Percentiles rank a stretch among this genome's conserved stretches.
phyloP scores from a whole-genome alignment of 2,329 filamentous ascomycete species.

The Fusarium incarnatum region DNA sequence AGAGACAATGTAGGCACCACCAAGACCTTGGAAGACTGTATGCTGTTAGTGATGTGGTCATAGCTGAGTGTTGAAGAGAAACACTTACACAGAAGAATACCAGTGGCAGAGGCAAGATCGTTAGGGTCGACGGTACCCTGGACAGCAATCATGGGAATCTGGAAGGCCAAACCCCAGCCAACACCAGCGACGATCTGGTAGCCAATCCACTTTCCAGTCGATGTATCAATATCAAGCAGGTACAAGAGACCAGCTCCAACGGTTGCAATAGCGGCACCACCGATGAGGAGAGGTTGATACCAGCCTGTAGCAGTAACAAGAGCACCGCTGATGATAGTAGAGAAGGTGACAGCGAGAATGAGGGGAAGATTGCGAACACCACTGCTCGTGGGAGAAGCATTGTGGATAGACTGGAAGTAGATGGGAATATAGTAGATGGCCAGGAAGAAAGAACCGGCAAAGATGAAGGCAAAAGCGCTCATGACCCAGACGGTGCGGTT shows the following conservation, averaged over 20 bases:
- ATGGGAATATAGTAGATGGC: constrained; percentile 62
- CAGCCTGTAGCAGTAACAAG: constrained; percentile 55
- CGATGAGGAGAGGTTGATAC: constrained; percentile 60
- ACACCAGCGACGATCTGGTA: constrained; percentile 65
- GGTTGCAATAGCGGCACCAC: constrained; percentile 57
- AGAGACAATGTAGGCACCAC: constrained; percentile 63
- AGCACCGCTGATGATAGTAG: constrained; percentile 55
- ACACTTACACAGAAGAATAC: constrained; percentile 58
- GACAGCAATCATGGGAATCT: constrained; percentile 64
- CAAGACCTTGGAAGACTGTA: constrained; percentile 61
- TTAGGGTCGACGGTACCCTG: constrained; percentile 55
- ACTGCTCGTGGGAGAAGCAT: constrained; percentile 53
- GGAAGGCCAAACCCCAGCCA: constrained; percentile 59
- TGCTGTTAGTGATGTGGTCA: constrained; percentile 25
- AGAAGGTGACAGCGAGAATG: constrained; percentile 58
- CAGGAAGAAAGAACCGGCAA: constrained; percentile 58
- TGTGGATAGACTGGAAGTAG: constrained; percentile 59
- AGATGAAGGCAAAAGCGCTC: constrained; percentile 56
- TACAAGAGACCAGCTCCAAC: constrained; percentile 59
- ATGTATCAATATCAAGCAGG: constrained; percentile 53
- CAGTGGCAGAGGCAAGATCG: constrained; percentile 61
- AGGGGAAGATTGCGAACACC: constrained; percentile 61
- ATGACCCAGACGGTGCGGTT: constrained; percentile 54
- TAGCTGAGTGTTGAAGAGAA: not conserved
- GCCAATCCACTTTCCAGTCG: constrained; percentile 61